Conservation (phyloP, 768 basidiomycete species). For the Phylloporus sp. region DNA sequence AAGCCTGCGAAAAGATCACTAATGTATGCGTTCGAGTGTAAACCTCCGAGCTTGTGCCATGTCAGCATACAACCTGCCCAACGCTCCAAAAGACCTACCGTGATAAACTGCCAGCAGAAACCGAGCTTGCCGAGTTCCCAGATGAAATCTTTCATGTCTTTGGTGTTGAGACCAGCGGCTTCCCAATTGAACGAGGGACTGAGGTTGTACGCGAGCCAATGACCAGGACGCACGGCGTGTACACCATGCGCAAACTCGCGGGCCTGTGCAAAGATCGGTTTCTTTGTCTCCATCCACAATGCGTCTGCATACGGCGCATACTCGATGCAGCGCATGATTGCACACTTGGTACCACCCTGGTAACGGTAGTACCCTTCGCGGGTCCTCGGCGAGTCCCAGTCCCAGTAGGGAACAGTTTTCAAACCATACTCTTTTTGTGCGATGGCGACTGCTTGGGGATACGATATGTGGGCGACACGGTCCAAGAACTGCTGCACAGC, state of each 20-base stretch:
- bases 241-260: conserved; percentile 90
- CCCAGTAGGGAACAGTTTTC: conserved; percentile 76
- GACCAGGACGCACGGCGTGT: conserved; percentile 72
- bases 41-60: conserved; percentile 73
- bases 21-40: conserved; percentile 97
- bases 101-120: conserved; percentile 99
- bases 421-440: conserved; percentile 80
- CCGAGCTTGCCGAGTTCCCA: conserved; percentile 95
- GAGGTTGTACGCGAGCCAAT: conserved; percentile 96
- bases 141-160: conserved; percentile 84
- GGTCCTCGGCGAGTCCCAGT: conserved; percentile 93
- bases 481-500: conserved; percentile 59
- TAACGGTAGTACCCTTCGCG: conserved; percentile 97
- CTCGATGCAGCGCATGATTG: conserved; percentile 85
- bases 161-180: conserved; percentile 81
- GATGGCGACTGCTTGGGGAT: conserved; percentile 63
- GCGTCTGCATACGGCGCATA: conserved; percentile 93
- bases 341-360: conserved; percentile 94
- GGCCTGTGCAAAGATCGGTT: conserved; percentile 88
- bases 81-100: conserved; percentile 48
- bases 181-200: conserved; percentile 95
- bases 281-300: conserved; percentile 97
- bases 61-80: background rate
- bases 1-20: conserved; percentile 87
- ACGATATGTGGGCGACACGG: conserved; percentile 64